Evolutionary conservation across 202 grass and related monocot genomes (phyloP).

Genomic region (Dendrocalamus latiflorus): DNA sequence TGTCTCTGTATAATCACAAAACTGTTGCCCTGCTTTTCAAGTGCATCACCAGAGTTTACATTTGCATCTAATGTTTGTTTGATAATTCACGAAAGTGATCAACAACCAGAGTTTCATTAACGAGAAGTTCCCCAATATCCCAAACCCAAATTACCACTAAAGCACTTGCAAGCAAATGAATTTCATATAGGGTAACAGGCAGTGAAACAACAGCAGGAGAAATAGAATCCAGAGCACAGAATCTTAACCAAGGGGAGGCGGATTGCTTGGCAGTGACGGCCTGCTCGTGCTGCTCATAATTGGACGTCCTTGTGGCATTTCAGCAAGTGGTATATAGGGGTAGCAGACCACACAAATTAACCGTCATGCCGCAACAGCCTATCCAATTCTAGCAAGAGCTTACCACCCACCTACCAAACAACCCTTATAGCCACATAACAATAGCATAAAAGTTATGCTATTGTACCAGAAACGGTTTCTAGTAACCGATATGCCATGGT

Average conservation of each 20-base stretch:
- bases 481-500: background rate
- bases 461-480: background rate
- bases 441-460: background rate
- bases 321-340: background rate
- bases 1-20: background rate
- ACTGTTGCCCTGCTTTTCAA: background rate
- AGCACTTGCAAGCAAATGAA: background rate
- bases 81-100: background rate
- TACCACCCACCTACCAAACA: background rate
- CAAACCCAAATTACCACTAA: background rate
- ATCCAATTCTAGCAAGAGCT: background rate
- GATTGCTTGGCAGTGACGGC: background rate
- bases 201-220: background rate
- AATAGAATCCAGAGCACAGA: background rate
- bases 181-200: background rate
- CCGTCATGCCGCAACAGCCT: background rate
- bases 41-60: background rate
- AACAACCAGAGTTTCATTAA: background rate
- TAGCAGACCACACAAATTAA: background rate
- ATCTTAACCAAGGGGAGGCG: background rate
- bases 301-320: background rate
- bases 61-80: background rate
- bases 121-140: background rate
- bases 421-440: background rate
- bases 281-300: background rate